These are phyloP conservation scores for Fusarium redolens DNA, from an alignment of 2,329 filamentous ascomycete species.

Conservation along the genomic window DNA sequence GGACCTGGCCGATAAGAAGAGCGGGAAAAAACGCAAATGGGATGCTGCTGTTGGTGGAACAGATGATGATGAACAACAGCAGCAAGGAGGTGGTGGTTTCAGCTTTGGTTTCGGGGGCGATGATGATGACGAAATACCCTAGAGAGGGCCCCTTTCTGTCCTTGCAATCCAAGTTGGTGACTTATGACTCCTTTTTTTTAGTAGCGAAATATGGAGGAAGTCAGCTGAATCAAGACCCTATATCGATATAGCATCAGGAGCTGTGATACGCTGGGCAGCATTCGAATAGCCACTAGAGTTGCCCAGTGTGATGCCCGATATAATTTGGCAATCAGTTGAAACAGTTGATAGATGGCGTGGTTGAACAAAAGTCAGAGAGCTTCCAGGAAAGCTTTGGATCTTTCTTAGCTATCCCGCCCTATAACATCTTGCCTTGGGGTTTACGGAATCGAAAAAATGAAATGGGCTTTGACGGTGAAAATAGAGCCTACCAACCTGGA, in stretches of 20 bases:
- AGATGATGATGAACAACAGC: constrained; percentile 51
- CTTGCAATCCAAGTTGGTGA: background rate
- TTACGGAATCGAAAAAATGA: background rate
- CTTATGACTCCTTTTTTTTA: background rate
- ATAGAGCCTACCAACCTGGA: background rate
- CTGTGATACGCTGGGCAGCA: background rate
- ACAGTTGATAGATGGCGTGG: background rate
- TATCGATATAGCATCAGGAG: background rate
- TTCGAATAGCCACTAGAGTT: no score
- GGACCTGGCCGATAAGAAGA: constrained; percentile 71
- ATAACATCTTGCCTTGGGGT: no score
- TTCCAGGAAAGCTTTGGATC: background rate
- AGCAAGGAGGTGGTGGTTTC: constrained; percentile 53
- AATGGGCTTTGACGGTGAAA: background rate
- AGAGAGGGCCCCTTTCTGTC: constrained; percentile 12
- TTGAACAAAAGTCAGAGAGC: background rate
- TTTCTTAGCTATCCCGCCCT: background rate
- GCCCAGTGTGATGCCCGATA: background rate
- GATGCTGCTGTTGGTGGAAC: constrained; percentile 72
- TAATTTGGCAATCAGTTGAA: background rate
- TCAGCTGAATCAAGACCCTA: background rate
- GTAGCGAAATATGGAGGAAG: background rate
- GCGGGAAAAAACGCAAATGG: constrained; percentile 84
- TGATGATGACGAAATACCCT: constrained; percentile 61
- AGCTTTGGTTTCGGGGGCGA: constrained; percentile 65